Evolutionary conservation across 345 rosid genomes (phyloP).

Genomic region (Geranium rotundifolium): DNA sequence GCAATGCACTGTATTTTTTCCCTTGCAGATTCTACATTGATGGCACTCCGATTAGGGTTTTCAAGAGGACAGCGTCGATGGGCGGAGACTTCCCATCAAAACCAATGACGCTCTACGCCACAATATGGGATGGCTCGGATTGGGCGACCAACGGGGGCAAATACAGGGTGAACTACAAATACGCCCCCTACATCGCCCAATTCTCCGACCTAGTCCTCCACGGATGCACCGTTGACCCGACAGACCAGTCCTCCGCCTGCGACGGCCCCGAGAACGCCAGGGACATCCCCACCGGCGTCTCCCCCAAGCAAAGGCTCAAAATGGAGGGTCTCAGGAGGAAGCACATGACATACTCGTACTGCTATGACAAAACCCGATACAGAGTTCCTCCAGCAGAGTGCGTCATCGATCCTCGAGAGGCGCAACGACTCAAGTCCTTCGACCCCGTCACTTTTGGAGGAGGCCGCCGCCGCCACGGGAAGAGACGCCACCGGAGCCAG

Average conservation of each 20-base stretch:
- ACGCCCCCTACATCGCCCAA: slow-evolving; percentile 56
- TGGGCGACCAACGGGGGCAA: slow-evolving; percentile 99
- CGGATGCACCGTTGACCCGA: slow-evolving; percentile 81
- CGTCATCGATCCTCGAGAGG: slow-evolving; percentile 43
- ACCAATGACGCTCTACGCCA: slow-evolving; percentile 91
- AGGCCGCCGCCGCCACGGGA: slow-evolving; percentile 32
- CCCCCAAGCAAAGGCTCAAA: slow-evolving; percentile 32
- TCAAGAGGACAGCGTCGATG: slow-evolving; percentile 54
- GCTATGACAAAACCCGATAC: slow-evolving; percentile 76
- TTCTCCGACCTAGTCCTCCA: slow-evolving; percentile 70
- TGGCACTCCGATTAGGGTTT: slow-evolving; percentile 64
- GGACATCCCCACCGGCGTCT: slow-evolving; percentile 26
- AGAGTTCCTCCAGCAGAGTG: slow-evolving; percentile 59
- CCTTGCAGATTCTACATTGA: slow-evolving; percentile 70
- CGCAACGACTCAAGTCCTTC: slow-evolving; percentile 39
- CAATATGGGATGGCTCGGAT: slow-evolving; percentile 91
- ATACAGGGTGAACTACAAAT: slow-evolving; percentile 84
- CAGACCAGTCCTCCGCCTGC: slow-evolving; percentile 45
- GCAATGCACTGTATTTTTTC: neutral
- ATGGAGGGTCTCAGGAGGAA: slow-evolving; percentile 64
- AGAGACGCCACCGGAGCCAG: slow-evolving; percentile 33
- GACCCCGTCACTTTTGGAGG: slow-evolving; percentile 85
- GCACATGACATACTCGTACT: slow-evolving; percentile 84
- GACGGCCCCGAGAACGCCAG: slow-evolving; percentile 25
- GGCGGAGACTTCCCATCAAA: slow-evolving; percentile 86